A percentile compares a stretch with the other conserved stretches of the same genome.
phyloP scores from a whole-genome alignment of 768 basidiomycete genomes.

The Suillus paluster region DNA sequence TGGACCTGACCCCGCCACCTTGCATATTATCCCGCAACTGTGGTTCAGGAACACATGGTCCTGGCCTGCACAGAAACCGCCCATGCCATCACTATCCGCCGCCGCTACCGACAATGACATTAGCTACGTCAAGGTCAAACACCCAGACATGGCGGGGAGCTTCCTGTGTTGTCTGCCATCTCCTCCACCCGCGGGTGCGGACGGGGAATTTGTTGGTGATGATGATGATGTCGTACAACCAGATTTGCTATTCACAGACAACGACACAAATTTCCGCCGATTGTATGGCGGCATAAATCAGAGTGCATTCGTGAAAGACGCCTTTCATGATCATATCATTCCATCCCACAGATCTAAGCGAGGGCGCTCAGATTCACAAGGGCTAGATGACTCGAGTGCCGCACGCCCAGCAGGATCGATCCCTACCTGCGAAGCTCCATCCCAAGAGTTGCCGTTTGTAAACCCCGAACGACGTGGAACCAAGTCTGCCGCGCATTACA shows the following conservation, averaged over 20 bases:
- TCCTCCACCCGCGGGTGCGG: conserved; percentile 84
- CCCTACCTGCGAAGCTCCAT: background rate
- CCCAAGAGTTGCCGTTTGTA: conserved; percentile 52
- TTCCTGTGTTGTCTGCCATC: conserved; percentile 90
- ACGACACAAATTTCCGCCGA: conserved; percentile 93
- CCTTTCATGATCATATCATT: conserved; percentile 98
- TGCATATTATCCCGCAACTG: conserved; percentile 94
- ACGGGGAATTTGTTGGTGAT: conserved; percentile 64
- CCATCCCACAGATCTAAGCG: conserved; percentile 71
- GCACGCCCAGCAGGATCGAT: background rate
- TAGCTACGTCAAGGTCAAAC: conserved; percentile 70
- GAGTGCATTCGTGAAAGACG: conserved; percentile 89
- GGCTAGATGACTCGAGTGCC: background rate
- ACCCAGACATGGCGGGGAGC: conserved; percentile 74
- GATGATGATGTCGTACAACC: conserved; percentile 70
- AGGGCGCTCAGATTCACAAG: conserved; percentile 15
- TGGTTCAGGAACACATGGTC: conserved; percentile 99
- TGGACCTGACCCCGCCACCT: conserved; percentile 90
- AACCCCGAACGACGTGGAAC: conserved; percentile 90
- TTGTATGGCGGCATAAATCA: conserved; percentile 89
- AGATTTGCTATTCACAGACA: conserved; percentile 92
- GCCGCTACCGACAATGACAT: conserved; percentile 53
- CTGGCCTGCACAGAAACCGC: conserved; percentile 75
- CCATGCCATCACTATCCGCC: conserved; percentile 63
- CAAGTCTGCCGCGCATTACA: conserved; percentile 92